Evolutionary conservation across 345 rosid species (phyloP), one percentile per base, ranked within the genome.

Genomic region (Populus tremula): DNA sequence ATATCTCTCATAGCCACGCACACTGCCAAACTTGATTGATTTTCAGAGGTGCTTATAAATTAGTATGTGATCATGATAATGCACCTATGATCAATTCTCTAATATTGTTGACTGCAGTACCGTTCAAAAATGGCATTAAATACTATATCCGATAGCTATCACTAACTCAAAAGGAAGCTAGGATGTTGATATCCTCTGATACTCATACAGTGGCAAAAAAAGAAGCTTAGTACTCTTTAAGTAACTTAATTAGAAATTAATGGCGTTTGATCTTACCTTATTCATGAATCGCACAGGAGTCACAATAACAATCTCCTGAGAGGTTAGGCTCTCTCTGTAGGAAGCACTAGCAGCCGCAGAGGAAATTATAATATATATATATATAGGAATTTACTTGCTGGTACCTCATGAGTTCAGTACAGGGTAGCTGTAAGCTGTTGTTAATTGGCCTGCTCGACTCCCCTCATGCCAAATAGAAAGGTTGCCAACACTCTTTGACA

Each of bases 401-500:
- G 29, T 23, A 59, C 64, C 64, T 59, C 27, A n/a, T n/a, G 64
- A 20, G n/a, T 7, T 54, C 62, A 54, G 21, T 21, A 54, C n/a
- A 20, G 27, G 25, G 25, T 7, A 7, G 25, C 12, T 20, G 62
- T 2, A 54, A 21, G 62, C 62, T 2, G 25, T 54, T 21, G 62
- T 54, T 10, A 53, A 35, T 23, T 68, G 70, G 77, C 86, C 87
- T 88, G 91, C 91, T 3, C 83, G 91, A 79, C 91, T 84, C 89
- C 89, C 85, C 77, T 83, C 59, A 88, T 78, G 91, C 91, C 91
- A 88, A 70, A 67, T 88, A 84, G 23, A 77, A 83, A 82, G 80
- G 67, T 61, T 70, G 86, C 83, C 86, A 81, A 79, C 82, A 49
- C 66, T 70, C 29, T 75, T 76, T 80, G 86, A 12, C 82, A 78